phyloP scores from a whole-genome alignment of 306 rosid species.

The Crataegus laevigata region DNA sequence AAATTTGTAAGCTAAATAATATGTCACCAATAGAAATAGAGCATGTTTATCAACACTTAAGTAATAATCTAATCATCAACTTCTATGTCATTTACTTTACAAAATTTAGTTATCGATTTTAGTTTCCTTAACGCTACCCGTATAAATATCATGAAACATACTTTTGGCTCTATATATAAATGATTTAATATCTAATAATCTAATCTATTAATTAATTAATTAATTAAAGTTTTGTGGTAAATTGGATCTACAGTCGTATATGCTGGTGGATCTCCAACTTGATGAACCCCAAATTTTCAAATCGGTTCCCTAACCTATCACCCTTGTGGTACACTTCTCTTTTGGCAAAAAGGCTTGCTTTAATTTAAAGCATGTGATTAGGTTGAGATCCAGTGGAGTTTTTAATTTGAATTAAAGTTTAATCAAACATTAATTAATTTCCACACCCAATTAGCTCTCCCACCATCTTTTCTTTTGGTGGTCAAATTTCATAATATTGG shows the following conservation, averaged over 20 bases:
- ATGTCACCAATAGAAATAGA: too few relatives aligned
- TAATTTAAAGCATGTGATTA: constrained; percentile 45
- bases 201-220: background rate
- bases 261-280: constrained; percentile 25
- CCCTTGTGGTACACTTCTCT: constrained; percentile 44
- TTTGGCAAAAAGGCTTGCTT: constrained; percentile 38
- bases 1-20: too few relatives aligned
- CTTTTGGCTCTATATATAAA: background rate
- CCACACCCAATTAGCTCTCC: constrained; percentile 8
- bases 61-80: too few relatives aligned
- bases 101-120: too few relatives aligned
- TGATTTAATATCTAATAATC: background rate
- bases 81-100: too few relatives aligned
- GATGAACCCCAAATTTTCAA: constrained; percentile 5
- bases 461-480: constrained; percentile 17
- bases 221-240: background rate
- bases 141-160: background rate
- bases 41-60: too few relatives aligned
- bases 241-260: background rate
- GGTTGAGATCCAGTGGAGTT: constrained; percentile 24
- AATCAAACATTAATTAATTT: background rate
- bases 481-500: background rate
- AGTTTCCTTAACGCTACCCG: too few relatives aligned
- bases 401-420: constrained; percentile 45
- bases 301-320: constrained; percentile 5